Evolutionary conservation across 768 basidiomycete species (phyloP), one percentile per base, ranked within the genome.

Genomic region (Auricularia auricula-judae): DNA sequence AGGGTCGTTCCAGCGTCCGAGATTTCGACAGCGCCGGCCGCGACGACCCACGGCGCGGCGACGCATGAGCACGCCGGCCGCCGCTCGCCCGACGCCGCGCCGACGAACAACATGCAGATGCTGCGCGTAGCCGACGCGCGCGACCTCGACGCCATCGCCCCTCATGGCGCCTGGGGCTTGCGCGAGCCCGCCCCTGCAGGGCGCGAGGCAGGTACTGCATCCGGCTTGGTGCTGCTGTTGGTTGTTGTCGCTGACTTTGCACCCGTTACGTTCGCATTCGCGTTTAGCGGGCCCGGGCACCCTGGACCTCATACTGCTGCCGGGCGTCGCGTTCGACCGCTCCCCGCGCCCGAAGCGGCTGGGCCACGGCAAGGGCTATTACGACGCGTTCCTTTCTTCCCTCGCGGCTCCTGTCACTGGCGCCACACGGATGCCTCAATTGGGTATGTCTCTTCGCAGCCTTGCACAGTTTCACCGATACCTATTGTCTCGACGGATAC

Each of bases 291-390:
- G 72, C 23, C 74, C 74, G 61, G 77, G 78, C 66, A 68, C 70
- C 42, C 73, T 89, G 54, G 87, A 90, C 71, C 68, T 90, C 68
- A 83, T 90, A 60, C 74, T 90, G 44, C 72, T 88, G 36, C 88
- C 88, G 73, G 87, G 87, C 53, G 81, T 92, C 59, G 90, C 86
- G 10, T 92, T 91, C 68, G 89, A 91, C 74, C 78, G 76, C 51
- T 80, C 81, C 16, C 72, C 86, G 63, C 84, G 84, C 34, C 47
- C 47, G 47, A 51, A 51, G 60, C 84, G 90, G 36, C 80, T 92
- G 35, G 90, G 90, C 10, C 88, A 91, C 67, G 89, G 90, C 29
- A 92, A 88, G 72, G 90, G 90, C 4, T 91, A 88, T 74, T 92
- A 92, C 68, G 90, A 92, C 74, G 78, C 80, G 14, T 92, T 89